Evolutionary conservation across 2,329 filamentous ascomycete genomes (phyloP), one percentile per base, ranked within the genome.

Genomic region (Stagonosporopsis cucurbitacearum): DNA sequence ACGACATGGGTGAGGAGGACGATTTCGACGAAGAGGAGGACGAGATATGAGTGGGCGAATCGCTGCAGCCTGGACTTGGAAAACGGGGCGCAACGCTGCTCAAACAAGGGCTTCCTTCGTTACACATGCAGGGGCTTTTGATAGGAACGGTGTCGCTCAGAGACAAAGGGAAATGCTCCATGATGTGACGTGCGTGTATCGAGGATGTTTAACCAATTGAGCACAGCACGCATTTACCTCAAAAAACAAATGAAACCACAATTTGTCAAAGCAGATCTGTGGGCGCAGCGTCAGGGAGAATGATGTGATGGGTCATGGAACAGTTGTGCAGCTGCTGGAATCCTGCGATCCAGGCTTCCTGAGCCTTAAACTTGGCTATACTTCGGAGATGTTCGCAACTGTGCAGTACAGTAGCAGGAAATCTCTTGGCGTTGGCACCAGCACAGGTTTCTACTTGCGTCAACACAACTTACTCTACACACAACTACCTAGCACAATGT

Each of bases 21-120:
- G 92, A 98, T 73, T 98, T 97, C 78, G 93, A 96, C 66, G 93
- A 96, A 56, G 92, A 96, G 70, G 92, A 97, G 69, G 93, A 97
- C 77, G 93, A 97, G 77, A 92, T 94, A 63, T 93, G 58, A 69
- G 41, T 2, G 23, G 11, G 15, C 28, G 12, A n/a, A 25, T 19
- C 11, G 13, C n/a, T 19, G 9, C 7, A 6, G 36, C 22, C 23
- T 40, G 36, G 9, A 20, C 2, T 7, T 40, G 5, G n/a, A n/a
- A 32, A 6, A 32, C 7, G 28, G 12, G 28, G 28, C 5, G 12
- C 7, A 15, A n/a, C 30, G 12, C n/a, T 32, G 13, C 13, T 32
- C 12, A 32, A 4, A 32, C 13, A n/a, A 32, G 3, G 30, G 9
- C 13, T 12, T 30, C 11, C 7, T n/a, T n/a, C n/a, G n/a, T n/a